phyloP scores from a whole-genome alignment of 169 alveolate species.

The Eimeria falciformis region DNA sequence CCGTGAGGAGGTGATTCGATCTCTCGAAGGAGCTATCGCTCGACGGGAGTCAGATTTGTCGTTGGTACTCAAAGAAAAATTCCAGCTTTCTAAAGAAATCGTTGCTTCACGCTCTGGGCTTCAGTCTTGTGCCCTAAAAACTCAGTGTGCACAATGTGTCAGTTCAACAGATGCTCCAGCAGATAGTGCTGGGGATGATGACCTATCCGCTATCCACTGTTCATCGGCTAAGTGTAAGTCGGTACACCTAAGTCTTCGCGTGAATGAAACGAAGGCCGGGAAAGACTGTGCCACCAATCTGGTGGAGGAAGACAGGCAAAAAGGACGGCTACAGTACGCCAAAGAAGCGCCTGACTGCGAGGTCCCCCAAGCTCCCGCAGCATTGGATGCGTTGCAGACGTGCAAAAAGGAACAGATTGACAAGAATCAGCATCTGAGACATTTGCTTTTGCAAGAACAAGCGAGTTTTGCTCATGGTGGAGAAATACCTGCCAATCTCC shows the following conservation, averaged over 20 bases:
- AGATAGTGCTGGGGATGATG: background rate
- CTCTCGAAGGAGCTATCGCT: slow-evolving; percentile 55
- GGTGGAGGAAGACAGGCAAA: background rate
- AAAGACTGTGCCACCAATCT: background rate
- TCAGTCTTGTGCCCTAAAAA: background rate
- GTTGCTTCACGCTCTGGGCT: slow-evolving; percentile 57
- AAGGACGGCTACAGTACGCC: background rate
- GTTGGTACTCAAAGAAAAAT: slow-evolving; percentile 41
- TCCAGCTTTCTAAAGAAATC: slow-evolving; percentile 6
- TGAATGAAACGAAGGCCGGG: background rate
- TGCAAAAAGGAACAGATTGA: background rate
- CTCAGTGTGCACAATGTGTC: background rate
- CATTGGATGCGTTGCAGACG: background rate
- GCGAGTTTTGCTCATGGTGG: background rate
- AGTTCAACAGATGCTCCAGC: background rate
- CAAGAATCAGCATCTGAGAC: background rate
- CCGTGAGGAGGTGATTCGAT: slow-evolving; percentile 53
- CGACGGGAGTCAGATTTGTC: slow-evolving; percentile 30
- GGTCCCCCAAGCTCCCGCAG: background rate
- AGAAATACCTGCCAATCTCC: no score
- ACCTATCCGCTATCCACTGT: background rate
- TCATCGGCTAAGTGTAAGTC: background rate
- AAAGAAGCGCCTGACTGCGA: background rate
- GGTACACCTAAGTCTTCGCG: background rate
- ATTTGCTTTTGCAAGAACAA: background rate